Evolutionary conservation across 2,329 filamentous ascomycete genomes (phyloP), one percentile per base, ranked within the genome.

Genomic region (Aureobasidium subglaciale): DNA sequence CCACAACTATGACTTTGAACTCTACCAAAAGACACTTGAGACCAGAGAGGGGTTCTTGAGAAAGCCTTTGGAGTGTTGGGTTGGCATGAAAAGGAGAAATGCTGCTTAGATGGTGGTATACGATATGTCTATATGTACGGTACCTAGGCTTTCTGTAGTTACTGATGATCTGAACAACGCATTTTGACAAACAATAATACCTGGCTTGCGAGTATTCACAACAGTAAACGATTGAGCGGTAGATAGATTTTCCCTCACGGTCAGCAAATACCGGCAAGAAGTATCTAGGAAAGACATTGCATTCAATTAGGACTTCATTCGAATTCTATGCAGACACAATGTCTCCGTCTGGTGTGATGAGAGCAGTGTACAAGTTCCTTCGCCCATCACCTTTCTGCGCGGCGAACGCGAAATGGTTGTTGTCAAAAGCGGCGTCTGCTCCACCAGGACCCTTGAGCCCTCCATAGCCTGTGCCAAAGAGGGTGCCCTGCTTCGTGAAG

Each of bases 21-120:
- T 83, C 22, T 66, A 73, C 53, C 84, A 87, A 63, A 78, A 82
- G 0, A 72, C 74, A 11, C 81, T 93, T 83, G 78, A 89, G 67
- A 92, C 87, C 0, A 75, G 84, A 15, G 89, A 93, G 67, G 89
- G 89, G 0, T 95, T 95, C 67, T 71, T 93, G 71, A 78, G 88
- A 64, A 95, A 95, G 75, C 89, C 89, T 0, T 60, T 92, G 37
- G 84, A 76, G 2, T 71, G 90, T 67, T 72, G 84, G 49, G 83
- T 90, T 50, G 85, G 80, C 5, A 73, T 88, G 65, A 78, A 73
- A 67, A 75, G 73, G 67, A 72, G 80, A 65, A 7, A 25, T 18
- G 24, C 18, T 2, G 20, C 20, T 25, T n/a, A n/a, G n/a, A n/a
- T n/a, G n/a, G n/a, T n/a, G n/a, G n/a, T n/a, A n/a, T n/a, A n/a